Conservation (phyloP, 352 stramenopile genomes). For the Phytophthora brassicae region DNA sequence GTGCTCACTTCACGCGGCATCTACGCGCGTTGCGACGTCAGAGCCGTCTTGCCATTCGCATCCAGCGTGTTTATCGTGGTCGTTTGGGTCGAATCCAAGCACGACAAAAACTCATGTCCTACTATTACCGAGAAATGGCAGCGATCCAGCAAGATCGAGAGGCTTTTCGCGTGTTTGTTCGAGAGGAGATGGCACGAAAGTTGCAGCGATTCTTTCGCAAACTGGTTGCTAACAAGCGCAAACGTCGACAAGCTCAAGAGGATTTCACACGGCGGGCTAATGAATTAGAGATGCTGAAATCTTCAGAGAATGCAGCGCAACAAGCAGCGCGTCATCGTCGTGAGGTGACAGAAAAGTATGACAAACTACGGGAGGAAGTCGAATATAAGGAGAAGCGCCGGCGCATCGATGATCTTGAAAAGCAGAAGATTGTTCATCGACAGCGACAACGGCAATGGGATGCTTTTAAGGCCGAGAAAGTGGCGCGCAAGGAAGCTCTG, state of each 20-base stretch:
- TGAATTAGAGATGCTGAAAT: constrained; percentile 52
- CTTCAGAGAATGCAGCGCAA: constrained; percentile 34
- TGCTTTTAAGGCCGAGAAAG: constrained; percentile 42
- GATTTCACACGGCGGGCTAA: constrained; percentile 22
- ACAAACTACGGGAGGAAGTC: constrained; percentile 49
- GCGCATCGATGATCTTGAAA: constrained; percentile 57
- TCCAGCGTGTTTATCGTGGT: constrained; percentile 68
- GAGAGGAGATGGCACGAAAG: constrained; percentile 39
- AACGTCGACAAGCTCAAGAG: constrained; percentile 26
- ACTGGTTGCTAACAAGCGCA: constrained; percentile 30
- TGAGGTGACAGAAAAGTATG: constrained; percentile 52
- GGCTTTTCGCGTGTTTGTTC: constrained; percentile 42
- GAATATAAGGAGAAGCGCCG: constrained; percentile 47
- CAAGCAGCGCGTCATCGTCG: constrained; percentile 37
- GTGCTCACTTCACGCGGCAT: constrained; percentile 55
- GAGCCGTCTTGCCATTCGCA: constrained; percentile 50
- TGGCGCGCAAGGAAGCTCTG: constrained; percentile 42
- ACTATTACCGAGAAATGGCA: constrained; percentile 64
- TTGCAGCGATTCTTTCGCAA: constrained; percentile 49
- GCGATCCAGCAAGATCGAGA: constrained; percentile 55
- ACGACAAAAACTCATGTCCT: constrained; percentile 36
- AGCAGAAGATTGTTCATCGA: constrained; percentile 59
- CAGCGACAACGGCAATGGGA: constrained; percentile 64
- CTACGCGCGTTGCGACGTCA: constrained; percentile 40
- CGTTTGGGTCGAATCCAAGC: constrained; percentile 46